Conservation (phyloP, 345 rosid species). For the Psidium guajava region DNA sequence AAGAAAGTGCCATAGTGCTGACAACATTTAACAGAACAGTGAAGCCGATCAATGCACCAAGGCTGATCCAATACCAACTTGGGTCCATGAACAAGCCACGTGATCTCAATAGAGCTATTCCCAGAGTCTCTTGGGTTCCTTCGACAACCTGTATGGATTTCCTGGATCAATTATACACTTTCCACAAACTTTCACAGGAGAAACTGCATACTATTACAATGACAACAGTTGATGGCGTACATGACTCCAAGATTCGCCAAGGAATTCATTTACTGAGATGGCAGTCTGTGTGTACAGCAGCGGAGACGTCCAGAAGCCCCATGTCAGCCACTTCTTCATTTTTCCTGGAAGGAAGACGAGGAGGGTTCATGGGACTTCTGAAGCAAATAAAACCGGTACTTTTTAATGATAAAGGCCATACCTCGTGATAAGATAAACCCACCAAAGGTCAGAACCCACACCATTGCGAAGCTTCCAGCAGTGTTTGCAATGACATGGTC, state of each 20-base stretch:
- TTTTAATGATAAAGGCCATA: not conserved
- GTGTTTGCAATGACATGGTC: constrained; percentile 32
- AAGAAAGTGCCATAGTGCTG: constrained; percentile 30
- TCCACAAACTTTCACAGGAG: not conserved
- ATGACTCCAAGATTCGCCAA: constrained; percentile 39
- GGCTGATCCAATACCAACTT: constrained; percentile 61
- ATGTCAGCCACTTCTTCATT: constrained; percentile 47
- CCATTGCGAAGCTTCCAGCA: constrained; percentile 16
- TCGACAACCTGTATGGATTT: not conserved
- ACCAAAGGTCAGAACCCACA: constrained; percentile 24
- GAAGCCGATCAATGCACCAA: constrained; percentile 24
- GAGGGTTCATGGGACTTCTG: not conserved
- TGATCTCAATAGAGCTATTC: constrained; percentile 27
- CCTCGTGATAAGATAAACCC: constrained; percentile 34
- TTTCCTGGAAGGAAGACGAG: constrained; percentile 12
- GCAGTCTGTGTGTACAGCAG: constrained; percentile 50
- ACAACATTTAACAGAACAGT: constrained; percentile 21
- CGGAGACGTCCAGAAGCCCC: constrained; percentile 62
- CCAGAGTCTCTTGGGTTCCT: constrained; percentile 19
- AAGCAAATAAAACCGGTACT: not conserved
- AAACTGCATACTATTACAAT: not conserved
- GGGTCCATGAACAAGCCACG: constrained; percentile 30
- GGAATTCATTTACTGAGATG: constrained; percentile 41
- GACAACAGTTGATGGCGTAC: constrained; percentile 10
- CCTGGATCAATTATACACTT: not conserved